A percentile compares a stretch with the other conserved stretches of the same genome.
These are phyloP conservation scores for Hevea brasiliensis DNA, from an alignment of 345 rosid species.

Conservation along the genomic window DNA sequence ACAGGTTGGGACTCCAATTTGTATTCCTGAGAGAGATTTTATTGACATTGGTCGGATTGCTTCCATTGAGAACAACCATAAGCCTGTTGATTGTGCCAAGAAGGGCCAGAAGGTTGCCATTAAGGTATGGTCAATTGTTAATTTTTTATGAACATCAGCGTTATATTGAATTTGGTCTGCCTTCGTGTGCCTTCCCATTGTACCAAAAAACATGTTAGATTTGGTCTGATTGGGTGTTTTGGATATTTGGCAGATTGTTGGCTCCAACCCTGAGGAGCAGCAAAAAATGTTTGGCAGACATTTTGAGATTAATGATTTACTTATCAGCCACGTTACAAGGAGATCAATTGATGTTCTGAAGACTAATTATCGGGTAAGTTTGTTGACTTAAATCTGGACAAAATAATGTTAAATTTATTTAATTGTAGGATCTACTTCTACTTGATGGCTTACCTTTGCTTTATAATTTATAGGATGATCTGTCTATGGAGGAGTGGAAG, in stretches of 20 bases:
- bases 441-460: neutral
- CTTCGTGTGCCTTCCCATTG: no score
- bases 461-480: constrained; percentile 56
- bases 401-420: neutral
- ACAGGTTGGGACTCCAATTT: constrained; percentile 91
- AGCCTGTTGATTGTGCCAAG: constrained; percentile 74
- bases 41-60: constrained; percentile 87
- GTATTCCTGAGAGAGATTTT: constrained; percentile 74
- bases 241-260: constrained; percentile 53
- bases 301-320: constrained; percentile 81
- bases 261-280: constrained; percentile 69
- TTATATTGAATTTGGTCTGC: no score
- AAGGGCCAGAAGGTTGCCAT: constrained; percentile 80
- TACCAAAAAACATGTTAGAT: no score
- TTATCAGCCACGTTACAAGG: constrained; percentile 85
- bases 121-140: constrained; percentile 51
- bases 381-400: neutral
- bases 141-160: neutral
- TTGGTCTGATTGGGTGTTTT: neutral
- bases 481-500: constrained; percentile 70
- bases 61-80: constrained; percentile 75
- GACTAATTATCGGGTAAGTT: constrained; percentile 73
- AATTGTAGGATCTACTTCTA: no score
- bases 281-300: constrained; percentile 94
- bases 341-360: constrained; percentile 82